These are phyloP conservation scores for Bipolaris cookei DNA, from an alignment of 2,329 filamentous ascomycete species.

Conservation along the genomic window DNA sequence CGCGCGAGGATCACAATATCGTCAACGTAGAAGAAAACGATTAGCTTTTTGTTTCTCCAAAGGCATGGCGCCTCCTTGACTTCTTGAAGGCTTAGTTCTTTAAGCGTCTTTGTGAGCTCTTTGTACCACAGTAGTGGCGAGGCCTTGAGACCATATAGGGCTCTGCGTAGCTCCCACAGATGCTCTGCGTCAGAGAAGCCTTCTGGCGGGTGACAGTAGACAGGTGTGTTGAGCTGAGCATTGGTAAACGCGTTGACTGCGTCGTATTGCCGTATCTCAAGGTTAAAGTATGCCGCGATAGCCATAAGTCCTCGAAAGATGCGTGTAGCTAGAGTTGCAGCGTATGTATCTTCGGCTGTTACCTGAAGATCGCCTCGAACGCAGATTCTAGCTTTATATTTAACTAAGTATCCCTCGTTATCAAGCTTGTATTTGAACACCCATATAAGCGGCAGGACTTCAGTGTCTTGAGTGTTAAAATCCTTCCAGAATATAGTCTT, in stretches of 20 bases:
- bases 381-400: slow-evolving; percentile 21
- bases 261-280: not conserved
- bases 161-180: not conserved
- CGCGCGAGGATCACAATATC: slow-evolving; percentile 1
- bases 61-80: not conserved
- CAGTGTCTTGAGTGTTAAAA: slow-evolving; percentile 15
- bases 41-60: not conserved
- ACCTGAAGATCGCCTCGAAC: slow-evolving; percentile 22
- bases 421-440: slow-evolving; percentile 27
- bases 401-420: slow-evolving; percentile 17
- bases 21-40: slow-evolving; percentile 5
- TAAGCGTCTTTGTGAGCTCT: slow-evolving; percentile 2
- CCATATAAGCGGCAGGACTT: slow-evolving; percentile 17
- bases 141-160: not conserved
- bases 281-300: not conserved
- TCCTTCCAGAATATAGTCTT: slow-evolving; percentile 19
- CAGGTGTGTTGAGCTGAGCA: not conserved
- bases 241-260: not conserved
- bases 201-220: not conserved
- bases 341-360: not conserved
- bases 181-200: not conserved
- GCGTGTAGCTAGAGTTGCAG: not conserved
- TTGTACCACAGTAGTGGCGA: slow-evolving; percentile 8
- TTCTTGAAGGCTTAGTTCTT: not conserved
- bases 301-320: not conserved